Percentiles rank a stretch among this genome's conserved stretches.
Conservation (phyloP, 2,329 filamentous ascomycete genomes). For the Nothopassalora personata region DNA sequence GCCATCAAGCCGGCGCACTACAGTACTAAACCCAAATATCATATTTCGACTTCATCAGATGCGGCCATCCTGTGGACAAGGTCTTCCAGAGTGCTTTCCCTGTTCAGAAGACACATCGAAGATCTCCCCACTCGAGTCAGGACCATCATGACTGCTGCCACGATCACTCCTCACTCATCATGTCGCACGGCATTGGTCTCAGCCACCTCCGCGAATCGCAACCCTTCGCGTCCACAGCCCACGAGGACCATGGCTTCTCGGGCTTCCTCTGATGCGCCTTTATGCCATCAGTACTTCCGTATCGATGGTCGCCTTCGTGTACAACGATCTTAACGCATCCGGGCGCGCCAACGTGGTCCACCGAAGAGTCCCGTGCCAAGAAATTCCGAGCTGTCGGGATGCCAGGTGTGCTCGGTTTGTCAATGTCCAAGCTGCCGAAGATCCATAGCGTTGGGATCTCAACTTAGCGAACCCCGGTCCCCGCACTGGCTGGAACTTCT, state of each 20-base stretch:
- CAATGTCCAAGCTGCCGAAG: neutral
- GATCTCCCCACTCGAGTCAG: neutral
- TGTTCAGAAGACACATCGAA: neutral
- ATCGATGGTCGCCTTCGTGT: neutral
- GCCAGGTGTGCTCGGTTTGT: neutral
- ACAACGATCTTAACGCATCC: neutral
- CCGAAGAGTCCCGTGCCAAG: neutral
- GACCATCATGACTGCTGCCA: neutral
- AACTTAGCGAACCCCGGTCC: neutral
- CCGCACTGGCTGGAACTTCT: neutral
- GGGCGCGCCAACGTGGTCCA: neutral
- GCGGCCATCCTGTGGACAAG: neutral
- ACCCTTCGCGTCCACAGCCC: neutral
- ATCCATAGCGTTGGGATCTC: neutral
- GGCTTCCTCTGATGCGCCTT: neutral
- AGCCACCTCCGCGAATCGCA: neutral
- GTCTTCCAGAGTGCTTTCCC: neutral
- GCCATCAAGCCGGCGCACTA: neutral
- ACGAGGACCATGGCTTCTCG: neutral
- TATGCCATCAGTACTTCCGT: neutral
- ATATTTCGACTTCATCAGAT: slow-evolving; percentile 4
- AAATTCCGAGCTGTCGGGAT: neutral
- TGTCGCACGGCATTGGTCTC: neutral
- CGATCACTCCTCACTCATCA: neutral
- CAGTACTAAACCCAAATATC: neutral